Conservation (phyloP, 345 rosid genomes). For the Garcia nutans region DNA sequence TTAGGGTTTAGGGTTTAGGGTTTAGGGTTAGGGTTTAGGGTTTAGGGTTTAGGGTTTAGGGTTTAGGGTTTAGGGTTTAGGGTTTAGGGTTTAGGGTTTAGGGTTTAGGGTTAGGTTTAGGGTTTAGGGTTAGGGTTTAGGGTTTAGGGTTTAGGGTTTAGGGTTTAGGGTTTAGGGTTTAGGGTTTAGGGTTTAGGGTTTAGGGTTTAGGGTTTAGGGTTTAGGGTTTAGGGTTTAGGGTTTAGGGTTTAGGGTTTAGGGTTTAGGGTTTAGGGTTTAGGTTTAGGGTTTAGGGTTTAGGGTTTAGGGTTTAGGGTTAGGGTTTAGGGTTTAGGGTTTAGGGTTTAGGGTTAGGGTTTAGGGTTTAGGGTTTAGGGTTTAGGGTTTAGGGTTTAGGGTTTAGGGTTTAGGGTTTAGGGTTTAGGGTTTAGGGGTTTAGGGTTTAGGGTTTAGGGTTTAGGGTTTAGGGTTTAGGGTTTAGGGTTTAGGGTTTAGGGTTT, state of each 20-base stretch:
- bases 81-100: conserved; percentile 25
- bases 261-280: conserved; percentile 3
- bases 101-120: conserved; percentile 21
- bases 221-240: conserved; percentile 10
- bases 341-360: conserved; percentile 7
- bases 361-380: neutral
- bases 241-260: neutral
- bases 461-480: conserved; percentile 12
- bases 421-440: conserved; percentile 2
- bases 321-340: conserved; percentile 9
- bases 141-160: conserved; percentile 4
- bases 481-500: conserved; percentile 11
- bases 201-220: conserved; percentile 12
- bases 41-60: conserved; percentile 33
- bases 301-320: conserved; percentile 3
- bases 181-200: conserved; percentile 12
- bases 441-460: conserved; percentile 12
- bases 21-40: conserved; percentile 21
- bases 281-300: conserved; percentile 6
- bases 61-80: conserved; percentile 30
- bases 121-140: neutral
- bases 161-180: conserved; percentile 9
- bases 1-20: conserved; percentile 13
- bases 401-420: neutral
- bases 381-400: neutral